Evolutionary conservation across 2,329 filamentous ascomycete genomes (phyloP).

Genomic region (Fusarium denticulatum): DNA sequence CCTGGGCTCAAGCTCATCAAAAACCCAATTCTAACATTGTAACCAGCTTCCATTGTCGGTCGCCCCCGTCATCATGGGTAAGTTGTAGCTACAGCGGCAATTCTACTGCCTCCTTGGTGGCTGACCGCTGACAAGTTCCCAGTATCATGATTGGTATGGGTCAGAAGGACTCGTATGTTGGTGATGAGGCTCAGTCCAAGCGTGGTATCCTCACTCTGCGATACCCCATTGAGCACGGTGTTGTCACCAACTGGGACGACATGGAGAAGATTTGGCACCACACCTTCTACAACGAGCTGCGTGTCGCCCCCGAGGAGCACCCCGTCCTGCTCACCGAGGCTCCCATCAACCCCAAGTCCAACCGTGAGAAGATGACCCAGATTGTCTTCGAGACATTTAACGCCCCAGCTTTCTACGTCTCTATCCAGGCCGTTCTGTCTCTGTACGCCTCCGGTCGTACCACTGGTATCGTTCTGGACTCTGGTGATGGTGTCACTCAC

Average conservation of each 20-base stretch:
- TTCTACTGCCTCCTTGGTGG: constrained; percentile 22
- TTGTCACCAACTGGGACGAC: constrained; percentile 99
- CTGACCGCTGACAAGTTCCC: constrained; percentile 39
- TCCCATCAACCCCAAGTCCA: constrained; percentile 99
- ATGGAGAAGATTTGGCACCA: constrained; percentile 99
- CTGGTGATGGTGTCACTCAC: constrained; percentile 99
- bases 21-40: constrained; percentile 49
- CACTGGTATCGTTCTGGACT: constrained; percentile 99
- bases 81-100: constrained; percentile 53
- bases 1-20: constrained; percentile 16
- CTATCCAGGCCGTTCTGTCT: constrained; percentile 98
- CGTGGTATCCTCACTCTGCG: constrained; percentile 99
- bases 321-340: constrained; percentile 98
- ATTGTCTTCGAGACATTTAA: constrained; percentile 99
- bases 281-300: constrained; percentile 99
- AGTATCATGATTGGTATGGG: constrained; percentile 99
- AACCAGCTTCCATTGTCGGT: constrained; percentile 95
- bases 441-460: constrained; percentile 99
- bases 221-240: constrained; percentile 99
- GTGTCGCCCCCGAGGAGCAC: constrained; percentile 99
- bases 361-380: constrained; percentile 99
- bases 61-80: constrained; percentile 99
- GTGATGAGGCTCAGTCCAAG: constrained; percentile 99
- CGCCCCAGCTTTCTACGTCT: constrained; percentile 99
- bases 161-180: constrained; percentile 99